Percentiles rank a stretch among this genome's conserved stretches.
Conservation (phyloP, 495 filamentous ascomycete species). For the Neurospora hispaniola region DNA sequence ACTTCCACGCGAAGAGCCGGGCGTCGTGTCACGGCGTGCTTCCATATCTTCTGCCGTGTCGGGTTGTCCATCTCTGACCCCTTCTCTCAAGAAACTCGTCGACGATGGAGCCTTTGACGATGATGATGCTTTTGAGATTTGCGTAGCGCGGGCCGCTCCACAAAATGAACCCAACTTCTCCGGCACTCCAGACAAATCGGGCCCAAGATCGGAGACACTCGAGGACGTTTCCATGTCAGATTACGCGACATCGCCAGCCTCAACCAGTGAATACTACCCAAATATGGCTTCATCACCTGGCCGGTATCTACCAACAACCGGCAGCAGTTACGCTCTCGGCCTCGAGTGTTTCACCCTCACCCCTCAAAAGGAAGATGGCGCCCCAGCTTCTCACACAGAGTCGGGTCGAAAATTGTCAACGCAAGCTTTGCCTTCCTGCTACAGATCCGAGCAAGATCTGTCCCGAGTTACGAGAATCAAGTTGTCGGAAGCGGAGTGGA, state of each 20-base stretch:
- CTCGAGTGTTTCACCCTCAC: conserved; percentile 18
- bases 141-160: conserved; percentile 19
- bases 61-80: conserved; percentile 25
- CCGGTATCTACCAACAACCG: conserved; percentile 25
- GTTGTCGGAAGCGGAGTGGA: conserved; percentile 30
- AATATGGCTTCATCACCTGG: conserved; percentile 16
- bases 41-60: conserved; percentile 15
- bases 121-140: conserved; percentile 21
- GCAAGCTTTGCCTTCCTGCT: conserved; percentile 4
- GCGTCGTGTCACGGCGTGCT: conserved; percentile 2
- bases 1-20: conserved; percentile 16
- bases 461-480: conserved; percentile 8
- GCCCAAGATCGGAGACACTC: not conserved
- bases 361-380: conserved; percentile 4
- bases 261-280: conserved; percentile 14
- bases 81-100: conserved; percentile 28
- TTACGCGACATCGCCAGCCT: conserved; percentile 23
- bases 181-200: not conserved
- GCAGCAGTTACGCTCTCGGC: conserved; percentile 24
- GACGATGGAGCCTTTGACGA: conserved; percentile 30
- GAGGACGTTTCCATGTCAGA: conserved; percentile 23
- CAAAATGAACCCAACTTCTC: not conserved
- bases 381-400: not conserved
- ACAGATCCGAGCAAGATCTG: conserved; percentile 1
- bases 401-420: not conserved